Conservation (phyloP, 805 yeast species). For the Candida insectalens region DNA sequence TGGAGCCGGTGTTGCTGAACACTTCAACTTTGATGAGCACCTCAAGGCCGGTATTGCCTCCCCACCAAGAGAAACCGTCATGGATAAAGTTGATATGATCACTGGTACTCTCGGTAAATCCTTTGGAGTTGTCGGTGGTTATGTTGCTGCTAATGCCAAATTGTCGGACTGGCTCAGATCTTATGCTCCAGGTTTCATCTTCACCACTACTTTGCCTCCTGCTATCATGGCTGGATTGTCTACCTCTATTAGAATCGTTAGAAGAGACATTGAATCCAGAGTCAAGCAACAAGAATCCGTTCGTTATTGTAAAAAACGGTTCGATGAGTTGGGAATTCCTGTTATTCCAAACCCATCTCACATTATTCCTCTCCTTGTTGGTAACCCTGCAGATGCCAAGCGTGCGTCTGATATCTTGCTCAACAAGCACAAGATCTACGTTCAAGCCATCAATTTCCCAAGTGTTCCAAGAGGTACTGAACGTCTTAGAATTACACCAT, state of each 20-base stretch:
- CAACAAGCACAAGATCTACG: slow-evolving; percentile 79
- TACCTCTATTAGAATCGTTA: slow-evolving; percentile 78
- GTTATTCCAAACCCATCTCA: slow-evolving; percentile 97
- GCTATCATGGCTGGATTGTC: slow-evolving; percentile 93
- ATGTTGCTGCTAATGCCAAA: slow-evolving; percentile 78
- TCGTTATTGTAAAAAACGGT: slow-evolving; percentile 68
- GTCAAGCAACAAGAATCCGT: slow-evolving; percentile 79
- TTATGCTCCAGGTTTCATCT: slow-evolving; percentile 93
- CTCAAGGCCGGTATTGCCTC: slow-evolving; percentile 54
- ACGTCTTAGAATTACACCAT: slow-evolving; percentile 95
- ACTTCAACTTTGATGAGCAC: slow-evolving; percentile 80
- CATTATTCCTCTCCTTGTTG: slow-evolving; percentile 90
- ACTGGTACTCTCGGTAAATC: slow-evolving; percentile 98
- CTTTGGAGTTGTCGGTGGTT: slow-evolving; percentile 96
- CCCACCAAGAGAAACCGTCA: slow-evolving; percentile 46
- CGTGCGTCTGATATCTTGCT: slow-evolving; percentile 83
- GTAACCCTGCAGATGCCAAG: slow-evolving; percentile 90
- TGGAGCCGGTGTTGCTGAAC: slow-evolving; percentile 99
- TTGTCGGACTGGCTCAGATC: slow-evolving; percentile 95
- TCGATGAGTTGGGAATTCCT: slow-evolving; percentile 72
- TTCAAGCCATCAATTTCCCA: slow-evolving; percentile 97
- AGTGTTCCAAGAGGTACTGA: slow-evolving; percentile 95
- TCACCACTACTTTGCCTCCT: slow-evolving; percentile 97
- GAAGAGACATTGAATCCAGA: slow-evolving; percentile 69
- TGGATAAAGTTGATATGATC: slow-evolving; percentile 90